A percentile compares a stretch with the other conserved stretches of the same genome.
Conservation (phyloP, 1,139 yeast genomes). For the Geotrichum aggregatum region DNA sequence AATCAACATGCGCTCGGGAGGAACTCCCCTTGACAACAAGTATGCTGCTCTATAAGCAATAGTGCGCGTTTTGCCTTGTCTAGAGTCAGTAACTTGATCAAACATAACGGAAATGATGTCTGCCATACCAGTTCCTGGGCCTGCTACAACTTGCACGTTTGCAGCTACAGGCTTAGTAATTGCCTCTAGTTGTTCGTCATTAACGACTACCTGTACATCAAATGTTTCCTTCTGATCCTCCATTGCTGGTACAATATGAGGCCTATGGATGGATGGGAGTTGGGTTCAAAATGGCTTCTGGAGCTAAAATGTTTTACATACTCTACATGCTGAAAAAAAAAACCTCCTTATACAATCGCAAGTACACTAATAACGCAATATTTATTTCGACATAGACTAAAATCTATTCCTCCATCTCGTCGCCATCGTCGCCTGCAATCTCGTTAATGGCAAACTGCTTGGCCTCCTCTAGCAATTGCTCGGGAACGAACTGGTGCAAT, state of each 20-base stretch:
- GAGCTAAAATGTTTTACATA: too few relatives aligned
- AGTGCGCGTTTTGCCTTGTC: slow-evolving; percentile 74
- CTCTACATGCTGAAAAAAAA: too few relatives aligned
- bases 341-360: too few relatives aligned
- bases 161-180: slow-evolving; percentile 53
- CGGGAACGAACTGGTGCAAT: slow-evolving; percentile 74
- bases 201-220: slow-evolving; percentile 39
- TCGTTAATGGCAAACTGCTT: slow-evolving; percentile 76
- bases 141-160: slow-evolving; percentile 75
- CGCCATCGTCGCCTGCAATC: slow-evolving; percentile 61
- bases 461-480: slow-evolving; percentile 74
- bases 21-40: slow-evolving; percentile 49
- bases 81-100: background rate
- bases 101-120: too few relatives aligned
- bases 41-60: slow-evolving; percentile 73
- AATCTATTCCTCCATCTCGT: slow-evolving; percentile 43
- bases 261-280: too few relatives aligned
- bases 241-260: too few relatives aligned
- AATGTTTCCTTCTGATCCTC: slow-evolving; percentile 2
- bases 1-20: slow-evolving; percentile 63
- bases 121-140: slow-evolving; percentile 71
- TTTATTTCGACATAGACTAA: too few relatives aligned
- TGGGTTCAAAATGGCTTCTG: too few relatives aligned
- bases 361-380: too few relatives aligned
- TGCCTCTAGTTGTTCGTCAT: slow-evolving; percentile 57